These are phyloP conservation scores for Skeletonema menzelii DNA, from an alignment of 108 stramenopile genomes.

Conservation along the genomic window DNA sequence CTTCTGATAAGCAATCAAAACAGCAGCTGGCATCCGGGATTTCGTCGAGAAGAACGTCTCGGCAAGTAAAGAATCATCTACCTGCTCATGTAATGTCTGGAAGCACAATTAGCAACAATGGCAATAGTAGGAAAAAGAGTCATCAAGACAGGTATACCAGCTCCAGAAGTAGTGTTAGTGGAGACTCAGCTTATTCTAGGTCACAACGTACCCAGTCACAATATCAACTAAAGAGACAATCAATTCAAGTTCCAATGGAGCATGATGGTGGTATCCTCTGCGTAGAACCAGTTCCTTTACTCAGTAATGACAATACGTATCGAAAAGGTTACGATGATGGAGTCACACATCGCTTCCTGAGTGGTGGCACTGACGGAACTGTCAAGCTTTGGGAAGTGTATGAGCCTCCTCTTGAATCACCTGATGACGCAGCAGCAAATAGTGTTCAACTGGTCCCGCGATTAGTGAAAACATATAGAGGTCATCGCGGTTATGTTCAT, in stretches of 20 bases:
- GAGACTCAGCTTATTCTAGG: neutral
- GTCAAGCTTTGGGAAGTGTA: constrained; percentile 33
- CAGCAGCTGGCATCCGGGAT: neutral
- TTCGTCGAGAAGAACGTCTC: neutral
- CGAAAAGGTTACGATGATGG: neutral
- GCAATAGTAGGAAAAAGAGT: neutral
- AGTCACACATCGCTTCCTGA: constrained; percentile 29
- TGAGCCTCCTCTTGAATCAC: constrained; percentile 2
- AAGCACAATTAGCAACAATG: neutral
- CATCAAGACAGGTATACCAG: neutral
- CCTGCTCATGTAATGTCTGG: neutral
- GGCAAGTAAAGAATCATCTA: neutral
- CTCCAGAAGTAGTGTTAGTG: neutral
- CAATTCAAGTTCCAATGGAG: constrained; percentile 22
- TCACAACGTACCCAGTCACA: neutral
- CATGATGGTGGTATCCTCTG: constrained; percentile 35
- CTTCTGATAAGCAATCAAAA: neutral
- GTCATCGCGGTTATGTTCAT: constrained; percentile 17
- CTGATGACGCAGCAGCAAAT: neutral
- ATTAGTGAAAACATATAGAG: constrained; percentile 14
- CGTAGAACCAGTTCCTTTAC: constrained; percentile 10
- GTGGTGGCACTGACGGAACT: constrained; percentile 27
- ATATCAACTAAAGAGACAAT: neutral
- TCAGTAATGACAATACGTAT: neutral
- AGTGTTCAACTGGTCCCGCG: neutral